Evolutionary conservation across 306 rosid genomes (phyloP), one percentile per base, ranked within the genome.

Genomic region (Corylus americana): DNA sequence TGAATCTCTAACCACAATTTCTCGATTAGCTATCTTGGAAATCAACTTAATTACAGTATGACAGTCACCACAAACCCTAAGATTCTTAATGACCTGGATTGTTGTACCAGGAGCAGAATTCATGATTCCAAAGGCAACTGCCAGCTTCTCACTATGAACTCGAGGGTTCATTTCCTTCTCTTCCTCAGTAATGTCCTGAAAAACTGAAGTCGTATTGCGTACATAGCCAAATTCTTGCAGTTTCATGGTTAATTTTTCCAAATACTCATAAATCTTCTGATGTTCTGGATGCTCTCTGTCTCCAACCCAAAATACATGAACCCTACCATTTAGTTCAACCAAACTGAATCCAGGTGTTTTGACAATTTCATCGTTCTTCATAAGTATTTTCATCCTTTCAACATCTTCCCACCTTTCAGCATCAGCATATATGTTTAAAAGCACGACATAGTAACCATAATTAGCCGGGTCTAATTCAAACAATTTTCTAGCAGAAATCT

Each of bases 111-210:
- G 88, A 71, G 69, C 89, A 71, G 96, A 86, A 86, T 88, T 86
- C 87, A 91, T 81, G 76, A 89, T 80, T 82, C 91, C 96, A 70
- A 85, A 92, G 83, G 91, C 89, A 78, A 93, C 92, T 9, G 94
- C 97, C 48, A 91, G 89, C 83, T 89, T 92, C 88, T 92, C 97
- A 81, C 97, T 91, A 64, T 90, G 97, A 85, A 92, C 94, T 85
- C 95, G 81, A 70, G 89, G 84, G 48, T 76, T 78, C 88, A 91
- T 86, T 86, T 77, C 88, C 84, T 91, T 92, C 82, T 91, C 93
- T 83, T 92, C 97, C 79, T 90, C 97, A 73, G 89, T 95, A 73
- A 91, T 88, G 17, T 91, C 93, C 55, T 92, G 93, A 75, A 82
- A 90, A 83, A 92, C 97, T 7, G 89, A 89, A 37, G 92, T 69